Conservation (phyloP, 2,329 filamentous ascomycete species). For the Scytalidium sp. region DNA sequence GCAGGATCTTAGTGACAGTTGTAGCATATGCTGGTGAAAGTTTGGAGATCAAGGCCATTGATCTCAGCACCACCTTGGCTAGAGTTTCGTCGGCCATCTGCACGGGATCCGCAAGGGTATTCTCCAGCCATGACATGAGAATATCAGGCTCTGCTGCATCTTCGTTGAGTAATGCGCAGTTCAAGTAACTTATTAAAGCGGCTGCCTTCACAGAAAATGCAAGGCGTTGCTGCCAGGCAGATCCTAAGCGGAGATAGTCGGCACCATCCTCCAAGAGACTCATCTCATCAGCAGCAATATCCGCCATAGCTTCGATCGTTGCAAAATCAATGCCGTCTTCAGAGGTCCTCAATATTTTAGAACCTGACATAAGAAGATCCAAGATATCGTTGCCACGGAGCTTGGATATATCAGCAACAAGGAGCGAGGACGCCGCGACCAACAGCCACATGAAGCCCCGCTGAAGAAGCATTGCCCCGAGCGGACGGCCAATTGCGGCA, state of each 20-base stretch:
- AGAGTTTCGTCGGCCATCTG: constrained; percentile 81
- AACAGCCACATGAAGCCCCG: constrained; percentile 85
- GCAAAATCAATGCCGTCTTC: constrained; percentile 47
- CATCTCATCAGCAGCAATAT: constrained; percentile 78
- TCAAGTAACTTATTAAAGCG: constrained; percentile 78
- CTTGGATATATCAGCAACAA: constrained; percentile 60
- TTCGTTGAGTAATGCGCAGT: constrained; percentile 79
- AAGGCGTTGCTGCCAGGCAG: constrained; percentile 80
- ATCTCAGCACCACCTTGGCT: constrained; percentile 74
- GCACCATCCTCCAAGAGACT: constrained; percentile 82
- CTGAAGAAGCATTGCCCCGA: constrained; percentile 89
- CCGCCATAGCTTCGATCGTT: constrained; percentile 62
- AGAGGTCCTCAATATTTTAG: constrained; percentile 33
- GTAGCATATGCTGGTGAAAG: constrained; percentile 71
- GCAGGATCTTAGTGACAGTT: constrained; percentile 72
- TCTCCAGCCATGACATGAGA: constrained; percentile 82
- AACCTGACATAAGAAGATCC: constrained; percentile 65
- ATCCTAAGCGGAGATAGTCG: constrained; percentile 85
- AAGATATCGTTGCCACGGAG: constrained; percentile 64
- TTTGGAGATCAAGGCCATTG: constrained; percentile 77
- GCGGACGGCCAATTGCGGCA: constrained; percentile 70
- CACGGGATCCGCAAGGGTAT: constrained; percentile 70
- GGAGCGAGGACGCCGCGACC: constrained; percentile 71
- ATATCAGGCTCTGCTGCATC: constrained; percentile 76
- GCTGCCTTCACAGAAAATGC: constrained; percentile 83